phyloP scores from a whole-genome alignment of 1,284 basidiomycete species.

The Schizophyllum amplum region DNA sequence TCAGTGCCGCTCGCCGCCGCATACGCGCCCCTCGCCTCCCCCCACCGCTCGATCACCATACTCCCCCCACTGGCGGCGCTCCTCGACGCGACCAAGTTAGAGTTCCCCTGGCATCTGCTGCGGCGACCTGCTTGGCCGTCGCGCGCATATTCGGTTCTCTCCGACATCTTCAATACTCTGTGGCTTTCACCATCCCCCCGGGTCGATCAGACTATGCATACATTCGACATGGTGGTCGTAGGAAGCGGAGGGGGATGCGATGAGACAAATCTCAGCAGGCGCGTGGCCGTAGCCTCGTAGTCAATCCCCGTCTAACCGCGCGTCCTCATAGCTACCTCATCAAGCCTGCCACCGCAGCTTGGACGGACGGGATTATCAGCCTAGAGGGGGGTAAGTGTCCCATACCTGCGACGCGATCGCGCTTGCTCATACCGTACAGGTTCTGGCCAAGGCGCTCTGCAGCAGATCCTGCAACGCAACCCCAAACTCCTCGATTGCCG shows the following conservation, averaged over 20 bases:
- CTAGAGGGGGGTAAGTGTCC: constrained; percentile 61
- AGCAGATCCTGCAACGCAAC: constrained; percentile 40
- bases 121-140: constrained; percentile 1
- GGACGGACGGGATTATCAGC: constrained; percentile 64
- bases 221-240: constrained; percentile 66
- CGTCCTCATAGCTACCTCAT: constrained; percentile 57
- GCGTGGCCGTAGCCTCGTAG: constrained; percentile 18
- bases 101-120: neutral
- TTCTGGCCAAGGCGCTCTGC: constrained; percentile 62
- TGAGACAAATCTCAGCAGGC: constrained; percentile 72
- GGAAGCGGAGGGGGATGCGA: constrained; percentile 72
- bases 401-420: neutral
- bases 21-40: neutral
- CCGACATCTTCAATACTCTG: constrained; percentile 4
- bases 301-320: constrained; percentile 6
- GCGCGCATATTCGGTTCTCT: constrained; percentile 2
- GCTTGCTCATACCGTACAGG: constrained; percentile 30
- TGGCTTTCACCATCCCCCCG: constrained; percentile 5
- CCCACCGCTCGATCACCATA: neutral
- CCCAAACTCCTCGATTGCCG: constrained; percentile 39
- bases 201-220: constrained; percentile 26
- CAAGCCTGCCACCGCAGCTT: constrained; percentile 46
- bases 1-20: too few species aligned
- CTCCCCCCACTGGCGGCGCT: too few species aligned
- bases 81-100: neutral